Conservation (phyloP, 768 basidiomycete species). For the Butyriboletus loyo region DNA sequence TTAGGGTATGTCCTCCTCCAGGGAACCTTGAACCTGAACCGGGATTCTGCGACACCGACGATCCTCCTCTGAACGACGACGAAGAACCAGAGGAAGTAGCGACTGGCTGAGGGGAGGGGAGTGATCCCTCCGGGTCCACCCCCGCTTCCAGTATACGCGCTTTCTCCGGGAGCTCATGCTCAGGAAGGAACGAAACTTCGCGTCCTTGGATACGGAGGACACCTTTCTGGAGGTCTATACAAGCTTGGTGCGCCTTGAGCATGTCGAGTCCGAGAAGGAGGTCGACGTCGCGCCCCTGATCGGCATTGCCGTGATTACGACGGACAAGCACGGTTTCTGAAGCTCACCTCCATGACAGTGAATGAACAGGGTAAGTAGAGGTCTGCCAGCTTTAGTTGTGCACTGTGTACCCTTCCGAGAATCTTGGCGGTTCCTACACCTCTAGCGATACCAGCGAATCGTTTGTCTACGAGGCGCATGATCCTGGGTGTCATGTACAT, state of each 20-base stretch:
- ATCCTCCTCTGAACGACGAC: conserved; percentile 5
- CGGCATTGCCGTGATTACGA: not conserved
- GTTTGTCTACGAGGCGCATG: conserved; percentile 88
- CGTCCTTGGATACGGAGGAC: conserved; percentile 90
- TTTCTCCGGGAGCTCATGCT: conserved; percentile 91
- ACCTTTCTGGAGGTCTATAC: conserved; percentile 88
- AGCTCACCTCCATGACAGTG: conserved; percentile 85
- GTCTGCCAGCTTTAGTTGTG: conserved; percentile 85
- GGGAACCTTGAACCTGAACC: conserved; percentile 52
- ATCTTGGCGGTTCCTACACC: conserved; percentile 96
- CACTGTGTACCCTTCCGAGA: conserved; percentile 89
- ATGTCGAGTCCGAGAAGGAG: conserved; percentile 99
- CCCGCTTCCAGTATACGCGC: conserved; percentile 48
- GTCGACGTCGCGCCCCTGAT: conserved; percentile 85
- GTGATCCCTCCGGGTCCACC: conserved; percentile 23
- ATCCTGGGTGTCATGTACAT: conserved; percentile 45
- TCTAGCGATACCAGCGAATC: conserved; percentile 84
- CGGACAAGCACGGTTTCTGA: no score
- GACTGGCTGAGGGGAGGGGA: conserved; percentile 15
- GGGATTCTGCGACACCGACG: conserved; percentile 37
- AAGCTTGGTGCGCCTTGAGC: conserved; percentile 96
- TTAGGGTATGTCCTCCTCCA: conserved; percentile 64
- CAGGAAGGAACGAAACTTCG: conserved; percentile 84
- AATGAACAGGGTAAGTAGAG: conserved; percentile 86
- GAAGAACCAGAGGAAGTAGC: conserved; percentile 18